Evolutionary conservation across 345 rosid species (phyloP).

Genomic region (Hevea brasiliensis): DNA sequence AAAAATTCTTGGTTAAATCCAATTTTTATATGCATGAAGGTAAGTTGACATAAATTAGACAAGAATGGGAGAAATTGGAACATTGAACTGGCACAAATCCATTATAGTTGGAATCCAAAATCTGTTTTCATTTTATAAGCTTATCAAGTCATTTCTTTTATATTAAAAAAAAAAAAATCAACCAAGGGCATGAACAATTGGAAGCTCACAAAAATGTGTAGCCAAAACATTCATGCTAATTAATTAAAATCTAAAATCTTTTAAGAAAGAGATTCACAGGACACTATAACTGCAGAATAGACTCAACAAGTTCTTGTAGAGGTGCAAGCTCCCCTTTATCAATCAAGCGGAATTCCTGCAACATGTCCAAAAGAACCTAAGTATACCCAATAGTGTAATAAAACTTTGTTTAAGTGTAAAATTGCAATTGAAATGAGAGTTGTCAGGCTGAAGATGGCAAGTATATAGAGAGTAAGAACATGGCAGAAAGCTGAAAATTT

Average conservation of each 20-base stretch:
- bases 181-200: background rate
- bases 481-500: background rate
- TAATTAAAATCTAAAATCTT: background rate
- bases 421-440: no score
- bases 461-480: background rate
- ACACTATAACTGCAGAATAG: constrained; percentile 52
- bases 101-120: no score
- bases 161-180: background rate
- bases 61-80: no score
- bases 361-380: constrained; percentile 1
- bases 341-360: constrained; percentile 69
- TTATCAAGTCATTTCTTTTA: background rate
- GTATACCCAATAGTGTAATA: no score
- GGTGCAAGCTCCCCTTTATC: constrained; percentile 66
- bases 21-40: no score
- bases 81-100: no score
- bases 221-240: background rate
- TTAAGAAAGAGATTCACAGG: background rate
- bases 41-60: no score
- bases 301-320: constrained; percentile 56
- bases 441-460: no score
- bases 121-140: no score
- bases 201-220: constrained; percentile 15
- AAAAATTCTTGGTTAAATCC: no score
- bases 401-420: no score